A percentile compares a stretch with the other conserved stretches of the same genome.
These are phyloP conservation scores for Collybiopsis confluens DNA, from an alignment of 768 basidiomycete genomes.

Conservation along the genomic window DNA sequence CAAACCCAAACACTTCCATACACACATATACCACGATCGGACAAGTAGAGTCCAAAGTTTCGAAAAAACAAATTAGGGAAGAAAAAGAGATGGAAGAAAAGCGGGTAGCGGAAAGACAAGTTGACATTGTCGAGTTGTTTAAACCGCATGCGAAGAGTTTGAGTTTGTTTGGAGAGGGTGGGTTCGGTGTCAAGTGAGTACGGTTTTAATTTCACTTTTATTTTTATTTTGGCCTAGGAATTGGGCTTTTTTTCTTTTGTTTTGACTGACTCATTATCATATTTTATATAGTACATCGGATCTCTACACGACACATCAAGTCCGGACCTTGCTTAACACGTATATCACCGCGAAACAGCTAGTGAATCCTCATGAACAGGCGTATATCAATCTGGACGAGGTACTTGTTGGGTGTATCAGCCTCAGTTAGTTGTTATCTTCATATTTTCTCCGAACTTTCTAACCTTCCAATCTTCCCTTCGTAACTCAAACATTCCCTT, in stretches of 20 bases:
- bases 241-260: not conserved
- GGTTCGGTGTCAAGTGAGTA: constrained; percentile 51
- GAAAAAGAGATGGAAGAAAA: constrained; percentile 43
- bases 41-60: constrained; percentile 61
- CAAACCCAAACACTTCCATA: too few relatives aligned
- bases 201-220: not conserved
- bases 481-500: too few relatives aligned
- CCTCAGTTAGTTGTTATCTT: too few relatives aligned
- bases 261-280: not conserved
- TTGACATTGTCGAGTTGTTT: constrained; percentile 68
- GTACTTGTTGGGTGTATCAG: constrained; percentile 32
- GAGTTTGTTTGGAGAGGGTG: constrained; percentile 59
- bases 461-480: too few relatives aligned
- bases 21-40: too few relatives aligned
- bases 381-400: constrained; percentile 51
- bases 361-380: constrained; percentile 49
- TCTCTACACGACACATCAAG: constrained; percentile 30
- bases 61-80: constrained; percentile 54
- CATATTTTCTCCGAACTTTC: too few relatives aligned
- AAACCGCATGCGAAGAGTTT: constrained; percentile 61
- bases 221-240: not conserved
- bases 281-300: too few relatives aligned
- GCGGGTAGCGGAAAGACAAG: constrained; percentile 38
- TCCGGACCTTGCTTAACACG: constrained; percentile 46
- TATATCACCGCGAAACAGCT: constrained; percentile 61